Evolutionary conservation across 306 rosid species (phyloP).

Genomic region (Rosa multiflora): DNA sequence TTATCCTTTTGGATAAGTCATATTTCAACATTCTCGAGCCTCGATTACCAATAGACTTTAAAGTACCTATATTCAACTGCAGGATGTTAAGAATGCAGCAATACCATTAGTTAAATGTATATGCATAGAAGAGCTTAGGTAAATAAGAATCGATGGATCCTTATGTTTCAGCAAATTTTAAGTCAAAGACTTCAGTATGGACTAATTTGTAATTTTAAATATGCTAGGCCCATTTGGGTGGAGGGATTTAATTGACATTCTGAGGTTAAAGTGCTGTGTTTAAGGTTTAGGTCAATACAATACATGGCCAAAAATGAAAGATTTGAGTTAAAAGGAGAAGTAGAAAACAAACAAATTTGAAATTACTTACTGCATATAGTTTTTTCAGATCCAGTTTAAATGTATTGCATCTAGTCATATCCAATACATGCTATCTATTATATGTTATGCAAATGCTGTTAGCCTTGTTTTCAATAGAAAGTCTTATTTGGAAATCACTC

Average conservation of each 20-base stretch:
- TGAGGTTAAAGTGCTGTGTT: neutral
- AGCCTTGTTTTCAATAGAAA: neutral
- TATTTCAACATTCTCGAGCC: neutral
- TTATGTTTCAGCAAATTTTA: neutral
- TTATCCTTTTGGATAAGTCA: neutral
- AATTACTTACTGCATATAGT: neutral
- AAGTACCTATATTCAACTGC: neutral
- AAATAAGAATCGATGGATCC: neutral
- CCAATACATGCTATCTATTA: neutral
- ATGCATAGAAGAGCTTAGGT: neutral
- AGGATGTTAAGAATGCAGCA: conserved; percentile 1
- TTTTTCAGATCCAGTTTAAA: neutral
- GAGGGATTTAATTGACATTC: neutral
- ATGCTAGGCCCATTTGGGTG: neutral
- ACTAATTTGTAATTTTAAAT: neutral
- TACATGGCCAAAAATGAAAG: neutral
- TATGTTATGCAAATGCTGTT: neutral
- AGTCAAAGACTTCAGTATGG: neutral
- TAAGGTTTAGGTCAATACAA: neutral
- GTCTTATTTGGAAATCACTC: neutral
- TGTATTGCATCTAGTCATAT: neutral
- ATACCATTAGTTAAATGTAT: neutral
- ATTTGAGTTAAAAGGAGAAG: neutral
- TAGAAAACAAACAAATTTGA: neutral
- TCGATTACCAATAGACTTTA: neutral